Evolutionary conservation across 1,139 yeast species (phyloP), one percentile per base, ranked within the genome.

Genomic region (Scheffersomyces insectosa): DNA sequence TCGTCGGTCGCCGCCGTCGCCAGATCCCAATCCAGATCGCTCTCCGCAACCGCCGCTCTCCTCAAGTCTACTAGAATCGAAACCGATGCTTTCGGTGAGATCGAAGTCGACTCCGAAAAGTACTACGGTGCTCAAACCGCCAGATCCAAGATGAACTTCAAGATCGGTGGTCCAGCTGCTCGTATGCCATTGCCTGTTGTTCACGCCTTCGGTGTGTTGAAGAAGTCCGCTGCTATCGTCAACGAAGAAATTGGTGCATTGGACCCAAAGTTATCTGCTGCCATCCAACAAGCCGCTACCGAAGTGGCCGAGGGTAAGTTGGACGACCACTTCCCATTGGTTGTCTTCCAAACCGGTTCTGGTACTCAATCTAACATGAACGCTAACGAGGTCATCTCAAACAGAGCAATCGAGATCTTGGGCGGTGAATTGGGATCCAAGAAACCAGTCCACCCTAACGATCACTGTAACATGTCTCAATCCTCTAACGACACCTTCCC

Each of bases 101-200:
- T 93, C 59, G 88, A 88, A 62, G 98, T 91, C 41, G 95, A 90
- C 46, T 72, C 80, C 48, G 78, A 86, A 61, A 84, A 82, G 64
- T 91, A 91, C 76, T 91, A 96, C 88, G 98, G 99, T 48, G 98
- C 99, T 36, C 99, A 93, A 73, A 93, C 99, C 47, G 97, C 95
- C 67, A 82, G 96, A 69, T 85, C 98, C 11, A 79, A 83, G 58
- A 87, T 85, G 70, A 93, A 93, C 78, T 93, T 93, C 77, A 88
- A 90, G 68, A 93, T 93, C 60, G 99, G 99, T 53, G 98, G 97
- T 44, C 76, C 79, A 27, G 83, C 91, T 52, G 79, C 48, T 27
- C 54, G 80, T 51, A 85, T 93, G 85, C 99, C 99, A 40, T 82
- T 82, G 55, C 97, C 99, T 30, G 77, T 93, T 47, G 85, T 93